Percentiles rank a stretch among this genome's conserved stretches.
Conservation (phyloP, 768 basidiomycete species). For the Plicaturopsis crispa region DNA sequence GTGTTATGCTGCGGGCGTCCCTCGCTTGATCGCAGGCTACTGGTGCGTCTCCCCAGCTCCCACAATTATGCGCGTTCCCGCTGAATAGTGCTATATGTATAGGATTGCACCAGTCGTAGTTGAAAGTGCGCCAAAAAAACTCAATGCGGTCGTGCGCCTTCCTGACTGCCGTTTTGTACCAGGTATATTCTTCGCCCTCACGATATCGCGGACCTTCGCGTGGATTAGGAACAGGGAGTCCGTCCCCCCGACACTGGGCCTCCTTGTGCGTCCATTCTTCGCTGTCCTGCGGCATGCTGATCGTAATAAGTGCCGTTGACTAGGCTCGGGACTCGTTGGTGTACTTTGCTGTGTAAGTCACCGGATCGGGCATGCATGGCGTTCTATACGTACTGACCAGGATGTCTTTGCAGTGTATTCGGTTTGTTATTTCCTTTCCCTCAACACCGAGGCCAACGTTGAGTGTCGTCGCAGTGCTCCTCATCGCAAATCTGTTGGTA, state of each 20-base stretch:
- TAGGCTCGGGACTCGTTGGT: conserved; percentile 8
- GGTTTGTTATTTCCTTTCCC: too few relatives aligned
- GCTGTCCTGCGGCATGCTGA: not conserved
- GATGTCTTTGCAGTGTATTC: too few relatives aligned
- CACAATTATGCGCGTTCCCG: not conserved
- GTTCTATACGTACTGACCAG: too few relatives aligned
- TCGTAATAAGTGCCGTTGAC: too few relatives aligned
- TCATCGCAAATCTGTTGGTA: conserved; percentile 8
- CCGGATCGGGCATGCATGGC: too few relatives aligned
- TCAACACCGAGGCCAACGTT: too few relatives aligned
- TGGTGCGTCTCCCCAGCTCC: conserved; percentile 1
- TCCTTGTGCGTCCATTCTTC: conserved; percentile 8
- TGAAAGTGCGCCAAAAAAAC: too few relatives aligned
- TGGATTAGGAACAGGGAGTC: conserved; percentile 1
- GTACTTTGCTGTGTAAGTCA: conserved; percentile 8
- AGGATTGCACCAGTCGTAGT: conserved; percentile 7
- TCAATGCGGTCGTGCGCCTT: too few relatives aligned
- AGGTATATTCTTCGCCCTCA: conserved; percentile 6
- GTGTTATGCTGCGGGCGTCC: conserved; percentile 8
- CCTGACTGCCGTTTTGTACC: too few relatives aligned
- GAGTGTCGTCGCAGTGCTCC: too few relatives aligned
- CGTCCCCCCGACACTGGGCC: conserved; percentile 5
- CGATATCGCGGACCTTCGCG: conserved; percentile 3
- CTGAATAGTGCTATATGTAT: too few relatives aligned
- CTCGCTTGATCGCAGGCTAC: conserved; percentile 5